Base-by-base conservation (phyloP, 208 protist species). In the Herpetomonas tarakana region DNA sequence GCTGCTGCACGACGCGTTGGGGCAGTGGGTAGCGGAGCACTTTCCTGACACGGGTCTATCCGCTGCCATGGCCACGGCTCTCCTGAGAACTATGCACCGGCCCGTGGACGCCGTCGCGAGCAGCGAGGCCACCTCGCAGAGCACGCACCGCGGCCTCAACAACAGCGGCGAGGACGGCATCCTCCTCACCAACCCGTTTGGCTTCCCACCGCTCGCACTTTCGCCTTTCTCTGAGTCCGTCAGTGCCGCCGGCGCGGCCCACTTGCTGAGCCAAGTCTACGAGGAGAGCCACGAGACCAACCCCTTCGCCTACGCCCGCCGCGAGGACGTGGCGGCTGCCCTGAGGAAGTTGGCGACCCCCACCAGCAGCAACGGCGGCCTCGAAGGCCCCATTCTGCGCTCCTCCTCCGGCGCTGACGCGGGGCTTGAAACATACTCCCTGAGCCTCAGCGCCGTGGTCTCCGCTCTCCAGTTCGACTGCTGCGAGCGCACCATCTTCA, bases 401-500 rank as follows among this genome's bases (percentile, higher is more conserved):
- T 14, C 35, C 7, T 12, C 21, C 52, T 38, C 52, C 52, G 52
- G 52, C 11, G 26, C 52, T 38, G 26, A 39, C 18, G n/a, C 27
- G 14, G 12, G 55, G n/a, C 39, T 64, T 26, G 68, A 57, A 2
- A 52, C 56, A 1, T 77, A 71, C 56, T 26, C 58, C 26, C 54
- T 86, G 41, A 46, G 66, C 58, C 57, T 74, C 52, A 52, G 54
- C 21, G 51, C 73, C 6, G 79, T 67, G 27, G 60, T 71, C 39
- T 61, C 71, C 30, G 68, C 75, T 2, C 67, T 94, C 54, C 75
- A 74, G 52, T 55, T 68, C 14, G 66, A 64, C 16, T 72, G 71
- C 38, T 86, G 74, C 52, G 88, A 94, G 78, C 74, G 75, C 3
- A 68, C 90, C 18, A 65, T 94, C 28, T 89, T 85, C 62, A 66